Evolutionary conservation across 202 grass and related monocot species (phyloP), one percentile per base, ranked within the genome.

Genomic region (Digitaria exilis): DNA sequence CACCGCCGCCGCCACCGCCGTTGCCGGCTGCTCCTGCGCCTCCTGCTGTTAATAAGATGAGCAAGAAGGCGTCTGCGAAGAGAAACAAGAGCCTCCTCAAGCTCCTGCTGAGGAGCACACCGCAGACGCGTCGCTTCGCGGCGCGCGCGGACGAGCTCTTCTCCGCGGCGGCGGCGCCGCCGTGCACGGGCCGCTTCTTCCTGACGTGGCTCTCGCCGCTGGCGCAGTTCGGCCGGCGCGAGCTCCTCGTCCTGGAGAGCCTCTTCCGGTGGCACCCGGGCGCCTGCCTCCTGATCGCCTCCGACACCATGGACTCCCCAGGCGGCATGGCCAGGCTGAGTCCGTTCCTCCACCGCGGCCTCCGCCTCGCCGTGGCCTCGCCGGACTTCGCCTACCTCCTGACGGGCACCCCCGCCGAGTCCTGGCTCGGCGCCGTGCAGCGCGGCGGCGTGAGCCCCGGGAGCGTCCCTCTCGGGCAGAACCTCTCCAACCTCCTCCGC

Each of bases 401-500:
- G n/a, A 58, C 25, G 19, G 76, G 58, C 68, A 98, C 95, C 6
- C 87, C 87, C 1, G 90, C 88, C 2, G 84, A 88, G 77, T 15
- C 42, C 29, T 98, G 95, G 95, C 85, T 93, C 45, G 21, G 30
- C 9, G 6, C 28, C 7, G 87, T 85, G 62, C 71, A 12, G 17
- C 69, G 81, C 61, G 89, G 92, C 22, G 80, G 73, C 12, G 85
- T 98, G 69, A 73, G 85, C n/a, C 79, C 80, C 9, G 95, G 95
- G 2, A 90, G 82, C 32, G 79, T 95, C 16, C 75, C 95, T 13
- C 84, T 98, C n/a, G 92, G 87, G 19, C 95, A 98, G 84, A 98
- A 98, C 80, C 90, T 98, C 22, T 98, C 95, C 69, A 98, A 98
- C 88, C 87, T 98, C 82, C 75, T 93, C 84, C 89, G 92, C 44